Evolutionary conservation across 768 basidiomycete genomes (phyloP), one percentile per base, ranked within the genome.

Genomic region (Podaxis sp.): DNA sequence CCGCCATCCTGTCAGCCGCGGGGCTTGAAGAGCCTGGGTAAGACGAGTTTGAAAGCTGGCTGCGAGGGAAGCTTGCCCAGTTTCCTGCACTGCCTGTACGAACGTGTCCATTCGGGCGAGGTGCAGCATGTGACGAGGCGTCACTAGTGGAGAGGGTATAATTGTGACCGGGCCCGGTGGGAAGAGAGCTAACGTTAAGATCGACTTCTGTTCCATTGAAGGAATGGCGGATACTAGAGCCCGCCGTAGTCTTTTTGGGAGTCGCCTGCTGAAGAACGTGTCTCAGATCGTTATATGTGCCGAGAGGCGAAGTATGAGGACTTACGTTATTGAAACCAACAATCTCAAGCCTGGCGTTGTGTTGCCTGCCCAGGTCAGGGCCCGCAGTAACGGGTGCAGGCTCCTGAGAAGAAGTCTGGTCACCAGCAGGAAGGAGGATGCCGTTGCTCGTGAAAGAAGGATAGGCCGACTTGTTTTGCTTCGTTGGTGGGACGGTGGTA

Each of bases 391-490:
- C 84, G 39, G 92, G 92, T 54, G 87, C 88, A 61, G 91, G 90
- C 22, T 89, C 90, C 72, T 89, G 85, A 63, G 83, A 80, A 19
- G 83, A 75, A 28, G 82, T 74, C 54, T 85, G 85, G 51, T 90
- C 89, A 52, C 82, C 80, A 13, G 84, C 76, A 19, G 83, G 82
- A 59, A 87, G 73, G 46, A 89, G 74, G 52, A 87, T 82, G 15
- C 86, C 86, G 59, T 84, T 84, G 66, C 83, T 82, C 6, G 82
- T 77, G 60, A 89, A 87, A 59, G 86, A 81, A 3, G 92, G 92
- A 68, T 90, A 93, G 0, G 92, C 92, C 8, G 92, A 93, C 74
- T 94, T 94, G 77, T 93, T 93, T 77, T 92, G 91, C 70, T 82
- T 87, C 64, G 83, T 70, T 36, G 85, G 78, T 52, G 84, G 74